Conservation (phyloP, 1,284 basidiomycete species). For the Leucoagaricus sp. region DNA sequence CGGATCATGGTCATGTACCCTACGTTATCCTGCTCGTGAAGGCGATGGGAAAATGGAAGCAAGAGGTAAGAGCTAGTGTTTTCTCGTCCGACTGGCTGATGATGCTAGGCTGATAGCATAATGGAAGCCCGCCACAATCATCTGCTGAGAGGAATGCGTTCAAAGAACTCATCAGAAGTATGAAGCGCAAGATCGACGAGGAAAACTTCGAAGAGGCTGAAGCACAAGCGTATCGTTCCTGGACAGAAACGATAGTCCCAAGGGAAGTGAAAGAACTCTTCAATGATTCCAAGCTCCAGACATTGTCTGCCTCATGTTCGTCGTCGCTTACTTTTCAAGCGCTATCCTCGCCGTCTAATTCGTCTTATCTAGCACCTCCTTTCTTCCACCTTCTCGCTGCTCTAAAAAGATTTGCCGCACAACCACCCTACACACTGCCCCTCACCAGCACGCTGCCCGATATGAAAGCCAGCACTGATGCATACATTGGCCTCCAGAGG, state of each 20-base stretch:
- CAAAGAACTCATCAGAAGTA: constrained; percentile 60
- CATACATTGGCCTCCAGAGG: constrained; percentile 80
- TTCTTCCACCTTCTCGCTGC: constrained; percentile 91
- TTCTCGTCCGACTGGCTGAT: not conserved
- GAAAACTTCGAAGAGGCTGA: constrained; percentile 97
- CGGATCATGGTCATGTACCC: constrained; percentile 86
- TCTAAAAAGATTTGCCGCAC: constrained; percentile 59
- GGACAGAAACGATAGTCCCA: constrained; percentile 70
- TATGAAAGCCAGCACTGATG: constrained; percentile 90
- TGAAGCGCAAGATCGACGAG: constrained; percentile 79
- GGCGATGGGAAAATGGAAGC: constrained; percentile 81
- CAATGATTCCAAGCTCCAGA: constrained; percentile 51
- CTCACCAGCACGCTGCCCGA: constrained; percentile 80
- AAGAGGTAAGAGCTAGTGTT: constrained; percentile 44
- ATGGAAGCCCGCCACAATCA: constrained; percentile 62
- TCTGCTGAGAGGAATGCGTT: constrained; percentile 78
- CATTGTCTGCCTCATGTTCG: constrained; percentile 14
- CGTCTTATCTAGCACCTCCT: constrained; percentile 32
- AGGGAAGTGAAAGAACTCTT: constrained; percentile 68
- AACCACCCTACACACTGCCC: constrained; percentile 48
- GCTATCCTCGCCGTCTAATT: not conserved
- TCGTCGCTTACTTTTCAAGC: not conserved
- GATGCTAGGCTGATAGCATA: constrained; percentile 48
- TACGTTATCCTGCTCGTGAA: constrained; percentile 87
- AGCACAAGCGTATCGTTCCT: constrained; percentile 77